Evolutionary conservation across 306 rosid genomes (phyloP), one percentile per base, ranked within the genome.

Genomic region (Trifolium subterraneum): DNA sequence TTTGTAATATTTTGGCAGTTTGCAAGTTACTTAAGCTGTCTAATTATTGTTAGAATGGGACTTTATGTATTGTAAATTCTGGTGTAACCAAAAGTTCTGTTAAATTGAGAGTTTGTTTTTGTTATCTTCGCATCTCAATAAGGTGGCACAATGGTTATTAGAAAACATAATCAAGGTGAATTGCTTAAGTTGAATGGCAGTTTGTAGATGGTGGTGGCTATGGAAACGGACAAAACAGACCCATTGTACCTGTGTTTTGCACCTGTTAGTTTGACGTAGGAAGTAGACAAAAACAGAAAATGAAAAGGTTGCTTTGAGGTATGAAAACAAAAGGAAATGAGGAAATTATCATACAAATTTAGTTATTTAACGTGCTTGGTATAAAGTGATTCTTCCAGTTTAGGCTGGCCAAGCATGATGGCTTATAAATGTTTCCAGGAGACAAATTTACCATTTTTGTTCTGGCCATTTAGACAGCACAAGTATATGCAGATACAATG

Each of bases 21-120:
- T 82, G 89, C 86, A 85, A 84, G 64, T 81, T 84, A 23, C 36
- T 62, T 39, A 45, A 61, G 35, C 69, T 50, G 29, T 72, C 78
- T 38, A 39, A 69, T 50, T 22, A 64, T 54, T 48, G 77, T 81
- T 62, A 73, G 74, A 44, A 76, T 73, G 81, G 70, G 78, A 20
- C 48, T 52, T 41, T 20, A 13, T 70, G 76, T 83, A 12, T 4
- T 70, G 84, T 75, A 79, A 41, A 71, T 70, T 72, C 52, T 84
- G 75, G 60, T 71, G 82, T 87, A 70, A 70, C 52, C 75, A 54
- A 36, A 67, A 70, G 29, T 78, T 74, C 14, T 31, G 70, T 58
- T 56, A 38, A 72, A 66, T 73, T 60, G 68, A 74, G n/a, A n/a
- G 45, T 70, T 81, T 68, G 42, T 50, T 38, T 59, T 20, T 16